Conservation (phyloP, 192 early-diverging fungal genomes). For the Linnemannia exigua region DNA sequence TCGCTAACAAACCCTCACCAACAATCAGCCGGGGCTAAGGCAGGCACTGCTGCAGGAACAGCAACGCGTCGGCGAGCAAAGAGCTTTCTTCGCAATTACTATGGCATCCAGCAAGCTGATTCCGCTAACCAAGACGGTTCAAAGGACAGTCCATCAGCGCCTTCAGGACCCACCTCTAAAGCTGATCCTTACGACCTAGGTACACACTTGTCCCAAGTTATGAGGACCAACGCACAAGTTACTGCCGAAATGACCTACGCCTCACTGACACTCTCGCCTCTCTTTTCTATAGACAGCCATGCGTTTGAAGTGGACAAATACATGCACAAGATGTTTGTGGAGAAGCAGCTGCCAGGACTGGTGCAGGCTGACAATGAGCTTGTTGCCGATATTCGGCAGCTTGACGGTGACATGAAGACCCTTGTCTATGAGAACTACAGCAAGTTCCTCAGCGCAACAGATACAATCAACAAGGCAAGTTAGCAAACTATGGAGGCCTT, state of each 20-base stretch:
- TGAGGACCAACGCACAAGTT: background rate
- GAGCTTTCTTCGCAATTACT: constrained; percentile 70
- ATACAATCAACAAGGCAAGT: constrained; percentile 83
- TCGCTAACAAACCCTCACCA: background rate
- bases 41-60: background rate
- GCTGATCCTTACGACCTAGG: constrained; percentile 81
- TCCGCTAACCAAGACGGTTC: constrained; percentile 26
- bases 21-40: background rate
- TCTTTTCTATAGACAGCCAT: constrained; percentile 63
- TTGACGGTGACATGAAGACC: constrained; percentile 98
- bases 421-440: constrained; percentile 99
- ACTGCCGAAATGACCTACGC: no score
- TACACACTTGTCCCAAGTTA: constrained; percentile 27
- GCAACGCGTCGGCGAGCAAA: constrained; percentile 57
- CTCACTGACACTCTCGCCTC: background rate
- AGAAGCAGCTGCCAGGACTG: constrained; percentile 76
- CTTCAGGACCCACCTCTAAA: constrained; percentile 56
- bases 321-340: constrained; percentile 80
- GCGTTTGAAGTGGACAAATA: constrained; percentile 85
- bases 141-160: constrained; percentile 24
- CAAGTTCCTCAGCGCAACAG: constrained; percentile 96
- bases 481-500: no score
- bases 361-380: constrained; percentile 83
- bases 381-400: constrained; percentile 85
- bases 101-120: constrained; percentile 55